Evolutionary conservation across 1,284 basidiomycete genomes (phyloP).

Genomic region (Leccinum fallax): DNA sequence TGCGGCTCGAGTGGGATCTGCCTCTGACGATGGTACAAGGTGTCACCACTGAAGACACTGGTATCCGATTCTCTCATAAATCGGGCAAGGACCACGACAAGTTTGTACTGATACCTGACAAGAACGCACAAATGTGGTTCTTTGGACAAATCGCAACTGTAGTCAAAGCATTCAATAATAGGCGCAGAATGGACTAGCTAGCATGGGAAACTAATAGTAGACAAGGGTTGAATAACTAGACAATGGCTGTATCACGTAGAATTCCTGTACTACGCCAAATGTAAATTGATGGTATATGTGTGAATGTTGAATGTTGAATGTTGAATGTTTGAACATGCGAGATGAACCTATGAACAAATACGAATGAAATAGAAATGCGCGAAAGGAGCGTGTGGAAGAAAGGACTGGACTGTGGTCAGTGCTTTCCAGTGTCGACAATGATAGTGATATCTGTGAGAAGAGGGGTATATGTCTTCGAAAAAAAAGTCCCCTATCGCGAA

Average conservation of each 20-base stretch:
- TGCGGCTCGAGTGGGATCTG: conserved; percentile 92
- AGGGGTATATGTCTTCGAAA: conserved; percentile 35
- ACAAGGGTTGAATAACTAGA: conserved; percentile 15
- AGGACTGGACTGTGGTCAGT: conserved; percentile 11
- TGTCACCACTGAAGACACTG: conserved; percentile 86
- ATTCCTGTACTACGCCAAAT: conserved; percentile 24
- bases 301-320: conserved; percentile 11
- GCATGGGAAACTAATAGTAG: conserved; percentile 17
- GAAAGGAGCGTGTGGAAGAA: conserved; percentile 27
- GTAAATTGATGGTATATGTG: conserved; percentile 30
- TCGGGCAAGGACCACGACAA: conserved; percentile 70
- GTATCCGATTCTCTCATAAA: conserved; percentile 85
- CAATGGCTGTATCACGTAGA: conserved; percentile 22
- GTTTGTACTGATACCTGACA: conserved; percentile 77
- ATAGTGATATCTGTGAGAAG: conserved; percentile 19
- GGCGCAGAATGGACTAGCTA: conserved; percentile 63
- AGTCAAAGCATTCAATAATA: conserved; percentile 74
- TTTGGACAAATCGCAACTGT: conserved; percentile 73
- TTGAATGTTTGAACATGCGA: conserved; percentile 24
- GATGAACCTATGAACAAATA: conserved; percentile 25
- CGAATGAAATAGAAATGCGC: conserved; percentile 24
- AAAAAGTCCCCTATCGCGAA: conserved; percentile 20
- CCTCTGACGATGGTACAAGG: conserved; percentile 87
- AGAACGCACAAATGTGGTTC: conserved; percentile 75
- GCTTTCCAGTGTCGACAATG: conserved; percentile 21